phyloP scores from a whole-genome alignment of 2,329 filamentous ascomycete genomes.

The Pseudogymnoascus destructans region DNA sequence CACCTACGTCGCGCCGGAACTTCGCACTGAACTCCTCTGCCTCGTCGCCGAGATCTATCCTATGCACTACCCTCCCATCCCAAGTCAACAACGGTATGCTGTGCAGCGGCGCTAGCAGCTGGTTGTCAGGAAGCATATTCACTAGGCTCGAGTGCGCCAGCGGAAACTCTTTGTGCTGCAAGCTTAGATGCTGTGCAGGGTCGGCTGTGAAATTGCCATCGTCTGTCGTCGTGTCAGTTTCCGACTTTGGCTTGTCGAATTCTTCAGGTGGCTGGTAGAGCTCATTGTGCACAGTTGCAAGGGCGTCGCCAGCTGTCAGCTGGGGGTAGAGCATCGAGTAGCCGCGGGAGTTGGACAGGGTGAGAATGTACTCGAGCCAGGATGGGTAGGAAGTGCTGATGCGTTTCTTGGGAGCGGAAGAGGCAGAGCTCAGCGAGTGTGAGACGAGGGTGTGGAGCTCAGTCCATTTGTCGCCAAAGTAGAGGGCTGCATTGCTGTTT shows the following conservation, averaged over 20 bases:
- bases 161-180: conserved; percentile 22
- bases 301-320: conserved; percentile 29
- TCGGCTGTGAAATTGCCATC: conserved; percentile 21
- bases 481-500: conserved; percentile 66
- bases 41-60: conserved; percentile 30
- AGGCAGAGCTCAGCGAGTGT: conserved; percentile 18
- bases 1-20: conserved; percentile 56
- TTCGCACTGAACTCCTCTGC: conserved; percentile 39
- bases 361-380: conserved; percentile 67
- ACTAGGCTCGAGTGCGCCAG: conserved; percentile 38
- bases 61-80: conserved; percentile 40
- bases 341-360: conserved; percentile 61
- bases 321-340: conserved; percentile 74
- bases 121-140: conserved; percentile 34
- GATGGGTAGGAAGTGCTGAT: conserved; percentile 58
- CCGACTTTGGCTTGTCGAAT: conserved; percentile 28
- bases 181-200: conserved; percentile 19
- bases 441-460: conserved; percentile 74
- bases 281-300: conserved; percentile 69
- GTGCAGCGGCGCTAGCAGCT: conserved; percentile 32
- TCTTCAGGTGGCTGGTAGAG: conserved; percentile 62
- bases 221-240: not conserved
- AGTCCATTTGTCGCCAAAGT: conserved; percentile 75
- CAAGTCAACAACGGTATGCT: conserved; percentile 49
- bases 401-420: conserved; percentile 37